Base-by-base conservation (phyloP, 345 rosid species). In the Citropsis articulata region DNA sequence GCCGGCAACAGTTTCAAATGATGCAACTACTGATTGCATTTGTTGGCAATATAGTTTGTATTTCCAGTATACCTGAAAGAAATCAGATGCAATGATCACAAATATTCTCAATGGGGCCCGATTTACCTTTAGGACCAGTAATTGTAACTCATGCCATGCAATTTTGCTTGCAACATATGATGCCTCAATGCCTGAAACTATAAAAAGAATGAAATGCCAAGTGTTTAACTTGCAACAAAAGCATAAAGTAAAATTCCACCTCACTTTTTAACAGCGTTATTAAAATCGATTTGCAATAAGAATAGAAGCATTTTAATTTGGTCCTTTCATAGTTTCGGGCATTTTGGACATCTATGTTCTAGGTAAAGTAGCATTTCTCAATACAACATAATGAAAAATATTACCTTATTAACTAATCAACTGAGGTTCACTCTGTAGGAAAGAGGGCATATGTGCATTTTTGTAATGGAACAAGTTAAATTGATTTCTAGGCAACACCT, bases 31-130 rank as follows among this genome's bases (percentile, higher is more conserved):
- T 22, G 87, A 73, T 62, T 82, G 84, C 76, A 84, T 78, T 57
- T 86, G 87, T 30, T 82, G 89, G 76, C 76, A 78, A 28, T 80
- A 84, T 30, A 76, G 66, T 82, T 84, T 82, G 72, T 86, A 82
- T 69, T 77, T 82, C 77, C 76, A 76, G 71, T 80, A 78, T 21
- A 86, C 81, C 89, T 86, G 74, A 59, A 48, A 53, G 5, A 48
- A 60, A 76, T 33, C 13, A 27, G 71, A 25, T 22, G 36, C 21
- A 66, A 27, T 25, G 22, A 30, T 56, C 40, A 68, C 16, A 53
- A 1, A 53, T 16, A 53, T 53, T 53, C 57, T 53, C 8, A 60
- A 57, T 50, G 33, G 68, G 57, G 30, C 21, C 33, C 3, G 14
- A 72, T 40, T 65, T 33, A 27, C 40, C 31, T n/a, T 12, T 10